Conservation (phyloP, 1,284 basidiomycete species). For the Trichosporon ovoides region DNA sequence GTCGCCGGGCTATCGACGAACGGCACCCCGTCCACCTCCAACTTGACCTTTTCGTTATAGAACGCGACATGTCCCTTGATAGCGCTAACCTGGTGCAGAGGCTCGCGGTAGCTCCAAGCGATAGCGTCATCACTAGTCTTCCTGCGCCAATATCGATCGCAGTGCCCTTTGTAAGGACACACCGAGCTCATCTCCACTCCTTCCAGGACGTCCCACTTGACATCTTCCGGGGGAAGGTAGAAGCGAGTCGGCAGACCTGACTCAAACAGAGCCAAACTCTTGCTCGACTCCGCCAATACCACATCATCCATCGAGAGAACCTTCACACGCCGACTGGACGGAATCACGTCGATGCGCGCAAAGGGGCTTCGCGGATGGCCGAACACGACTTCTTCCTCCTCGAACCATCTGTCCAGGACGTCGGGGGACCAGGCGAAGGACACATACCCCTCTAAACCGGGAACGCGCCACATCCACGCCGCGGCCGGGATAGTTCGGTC, state of each 20-base stretch:
- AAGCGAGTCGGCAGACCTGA: conserved; percentile 7
- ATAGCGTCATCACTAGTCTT: background rate
- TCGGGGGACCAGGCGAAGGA: background rate
- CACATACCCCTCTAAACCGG: background rate
- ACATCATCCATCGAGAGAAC: background rate
- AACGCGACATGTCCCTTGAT: conserved; percentile 10
- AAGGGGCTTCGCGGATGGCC: conserved; percentile 1
- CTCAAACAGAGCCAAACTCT: conserved; percentile 4
- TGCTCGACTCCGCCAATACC: background rate
- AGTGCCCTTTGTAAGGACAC: conserved; percentile 15
- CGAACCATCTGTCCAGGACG: background rate
- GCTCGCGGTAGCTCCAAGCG: conserved; percentile 7
- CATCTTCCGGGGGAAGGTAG: conserved; percentile 5
- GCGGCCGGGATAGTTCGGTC: background rate
- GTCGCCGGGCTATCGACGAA: background rate
- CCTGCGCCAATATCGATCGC: conserved; percentile 9
- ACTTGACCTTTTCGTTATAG: conserved; percentile 4
- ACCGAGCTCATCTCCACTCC: background rate
- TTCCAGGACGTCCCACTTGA: conserved; percentile 2
- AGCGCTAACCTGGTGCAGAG: background rate
- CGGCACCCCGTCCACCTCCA: conserved; percentile 9
- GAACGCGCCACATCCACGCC: conserved; percentile 6
- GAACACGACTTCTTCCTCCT: conserved; percentile 6
- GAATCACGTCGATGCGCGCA: conserved; percentile 2
- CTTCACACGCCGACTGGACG: background rate